Conservation (phyloP, 176 grass and related monocot genomes). For the Oryza coarctata region DNA sequence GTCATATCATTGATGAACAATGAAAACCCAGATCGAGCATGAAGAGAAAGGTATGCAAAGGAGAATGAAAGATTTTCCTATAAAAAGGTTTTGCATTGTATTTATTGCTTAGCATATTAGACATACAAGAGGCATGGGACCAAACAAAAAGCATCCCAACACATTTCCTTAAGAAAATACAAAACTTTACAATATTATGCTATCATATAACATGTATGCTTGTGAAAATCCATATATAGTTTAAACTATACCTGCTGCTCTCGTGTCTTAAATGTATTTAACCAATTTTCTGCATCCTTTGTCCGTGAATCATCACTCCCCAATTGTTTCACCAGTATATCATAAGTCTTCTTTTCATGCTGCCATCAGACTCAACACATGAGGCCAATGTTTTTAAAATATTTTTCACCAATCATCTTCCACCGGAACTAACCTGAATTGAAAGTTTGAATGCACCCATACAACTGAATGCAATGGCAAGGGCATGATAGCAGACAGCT, state of each 20-base stretch:
- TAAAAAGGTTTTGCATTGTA: neutral
- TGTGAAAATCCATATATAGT: neutral
- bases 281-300: conserved; percentile 92
- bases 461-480: conserved; percentile 87
- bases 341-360: conserved; percentile 92
- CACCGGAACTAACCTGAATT: conserved; percentile 58
- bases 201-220: neutral
- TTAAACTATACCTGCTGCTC: conserved; percentile 73
- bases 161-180: neutral
- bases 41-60: neutral
- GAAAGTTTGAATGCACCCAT: conserved; percentile 97
- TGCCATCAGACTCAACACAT: conserved; percentile 40
- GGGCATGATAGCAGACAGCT: conserved; percentile 95
- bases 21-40: neutral
- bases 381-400: conserved; percentile 6
- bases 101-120: conserved; percentile 4
- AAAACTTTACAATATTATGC: neutral
- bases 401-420: neutral
- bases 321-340: conserved; percentile 84
- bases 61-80: neutral
- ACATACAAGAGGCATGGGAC: neutral
- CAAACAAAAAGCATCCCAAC: neutral
- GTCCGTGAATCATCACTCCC: conserved; percentile 84
- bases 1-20: neutral
- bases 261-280: conserved; percentile 74